phyloP scores from a whole-genome alignment of 2,329 filamentous ascomycete species.

The Hymenoscyphus repandus region DNA sequence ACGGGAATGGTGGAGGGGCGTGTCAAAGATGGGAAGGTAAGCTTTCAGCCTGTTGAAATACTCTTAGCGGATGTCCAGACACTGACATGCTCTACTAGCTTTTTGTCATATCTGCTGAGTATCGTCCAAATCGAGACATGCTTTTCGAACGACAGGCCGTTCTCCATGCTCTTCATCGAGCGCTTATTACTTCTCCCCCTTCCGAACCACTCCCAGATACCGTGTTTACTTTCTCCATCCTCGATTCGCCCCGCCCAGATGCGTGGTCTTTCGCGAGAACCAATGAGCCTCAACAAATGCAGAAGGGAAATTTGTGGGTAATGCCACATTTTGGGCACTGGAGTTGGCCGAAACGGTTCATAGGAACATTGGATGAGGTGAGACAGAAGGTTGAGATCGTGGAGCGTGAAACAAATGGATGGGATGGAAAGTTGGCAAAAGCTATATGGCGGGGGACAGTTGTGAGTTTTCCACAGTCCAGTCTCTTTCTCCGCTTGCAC shows the following conservation, averaged over 20 bases:
- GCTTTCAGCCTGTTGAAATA: background rate
- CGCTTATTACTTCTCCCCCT: conserved; percentile 44
- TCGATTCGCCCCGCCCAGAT: conserved; percentile 42
- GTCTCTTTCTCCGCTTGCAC: too few species aligned
- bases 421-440: conserved; percentile 35
- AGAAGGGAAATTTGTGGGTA: conserved; percentile 38
- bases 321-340: conserved; percentile 54
- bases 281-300: conserved; percentile 31
- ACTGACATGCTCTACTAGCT: conserved; percentile 29
- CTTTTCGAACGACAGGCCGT: conserved; percentile 43
- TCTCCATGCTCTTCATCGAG: conserved; percentile 48
- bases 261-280: conserved; percentile 44
- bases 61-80: background rate
- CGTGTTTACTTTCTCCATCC: conserved; percentile 47
- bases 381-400: conserved; percentile 34
- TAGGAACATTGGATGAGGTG: conserved; percentile 39
- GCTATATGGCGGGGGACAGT: conserved; percentile 48
- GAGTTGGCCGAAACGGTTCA: conserved; percentile 48
- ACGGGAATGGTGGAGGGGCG: conserved; percentile 38
- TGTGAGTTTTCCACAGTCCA: too few species aligned
- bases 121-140: conserved; percentile 24
- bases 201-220: conserved; percentile 41
- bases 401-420: conserved; percentile 28
- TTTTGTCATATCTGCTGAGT: conserved; percentile 40
- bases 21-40: conserved; percentile 39